These are phyloP conservation scores for Bauhinia variegata DNA, from an alignment of 306 rosid genomes.

Conservation along the genomic window DNA sequence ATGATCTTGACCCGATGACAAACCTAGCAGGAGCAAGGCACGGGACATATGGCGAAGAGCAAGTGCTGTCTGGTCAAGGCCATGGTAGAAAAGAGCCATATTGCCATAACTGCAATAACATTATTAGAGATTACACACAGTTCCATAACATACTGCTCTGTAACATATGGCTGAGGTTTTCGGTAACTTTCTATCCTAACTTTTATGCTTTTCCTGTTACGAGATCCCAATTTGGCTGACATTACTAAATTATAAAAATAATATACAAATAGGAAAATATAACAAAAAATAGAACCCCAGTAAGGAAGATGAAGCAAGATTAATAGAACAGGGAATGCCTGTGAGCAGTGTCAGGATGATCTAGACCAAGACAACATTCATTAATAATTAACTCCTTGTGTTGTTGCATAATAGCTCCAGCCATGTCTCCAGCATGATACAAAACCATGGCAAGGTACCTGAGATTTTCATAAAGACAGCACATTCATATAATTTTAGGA, in stretches of 20 bases:
- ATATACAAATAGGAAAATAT: not conserved
- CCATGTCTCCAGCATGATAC: slow-evolving; percentile 99
- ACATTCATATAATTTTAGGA: not conserved
- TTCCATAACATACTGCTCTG: not conserved
- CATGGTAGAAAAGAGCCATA: slow-evolving; percentile 98
- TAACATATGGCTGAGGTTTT: not conserved
- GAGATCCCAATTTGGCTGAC: not conserved
- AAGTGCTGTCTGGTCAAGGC: slow-evolving; percentile 94
- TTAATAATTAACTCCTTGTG: slow-evolving; percentile 95
- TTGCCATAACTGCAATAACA: slow-evolving; percentile 83
- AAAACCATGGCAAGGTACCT: slow-evolving; percentile 99
- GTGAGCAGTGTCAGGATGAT: slow-evolving; percentile 99
- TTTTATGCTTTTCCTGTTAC: slow-evolving; percentile 9
- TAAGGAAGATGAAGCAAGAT: slow-evolving; percentile 23
- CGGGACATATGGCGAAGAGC: slow-evolving; percentile 97
- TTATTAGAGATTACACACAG: slow-evolving; percentile 29
- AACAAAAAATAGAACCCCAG: slow-evolving; percentile 28
- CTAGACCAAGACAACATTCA: slow-evolving; percentile 95
- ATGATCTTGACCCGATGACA: slow-evolving; percentile 97
- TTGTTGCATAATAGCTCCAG: slow-evolving; percentile 96
- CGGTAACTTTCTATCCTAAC: not conserved
- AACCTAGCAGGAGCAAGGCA: slow-evolving; percentile 84
- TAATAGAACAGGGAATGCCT: slow-evolving; percentile 58
- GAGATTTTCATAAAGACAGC: slow-evolving; percentile 41
- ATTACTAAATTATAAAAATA: not conserved